A percentile compares a stretch with the other conserved stretches of the same genome.
phyloP scores from a whole-genome alignment of 2,329 filamentous ascomycete genomes.

The Cladophialophora yegresii region DNA sequence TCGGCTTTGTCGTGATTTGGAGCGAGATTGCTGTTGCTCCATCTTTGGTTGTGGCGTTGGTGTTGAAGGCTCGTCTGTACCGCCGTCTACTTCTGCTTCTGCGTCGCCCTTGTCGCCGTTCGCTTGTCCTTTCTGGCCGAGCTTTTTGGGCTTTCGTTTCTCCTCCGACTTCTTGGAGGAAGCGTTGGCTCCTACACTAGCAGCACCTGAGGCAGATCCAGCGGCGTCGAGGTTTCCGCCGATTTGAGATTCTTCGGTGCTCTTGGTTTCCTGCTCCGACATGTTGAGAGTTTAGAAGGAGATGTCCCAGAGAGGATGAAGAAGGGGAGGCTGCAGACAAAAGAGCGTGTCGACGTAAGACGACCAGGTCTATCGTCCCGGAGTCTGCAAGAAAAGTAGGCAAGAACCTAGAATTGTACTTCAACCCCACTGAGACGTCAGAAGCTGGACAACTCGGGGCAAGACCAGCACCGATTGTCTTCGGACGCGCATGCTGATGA shows the following conservation, averaged over 20 bases:
- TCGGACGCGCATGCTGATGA: conserved; percentile 28
- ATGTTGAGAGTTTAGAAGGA: conserved; percentile 31
- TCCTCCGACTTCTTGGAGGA: conserved; percentile 41
- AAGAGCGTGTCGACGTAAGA: conserved; percentile 32
- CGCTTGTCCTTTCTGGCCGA: conserved; percentile 34
- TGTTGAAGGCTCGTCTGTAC: conserved; percentile 20
- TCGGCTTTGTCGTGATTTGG: conserved; percentile 35
- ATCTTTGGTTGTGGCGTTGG: conserved; percentile 35
- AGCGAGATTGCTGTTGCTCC: conserved; percentile 30
- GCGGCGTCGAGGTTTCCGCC: conserved; percentile 41
- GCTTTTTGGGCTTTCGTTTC: conserved; percentile 38
- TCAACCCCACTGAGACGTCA: conserved; percentile 33
- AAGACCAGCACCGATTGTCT: conserved; percentile 15
- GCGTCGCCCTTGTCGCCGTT: conserved; percentile 40
- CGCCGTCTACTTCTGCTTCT: conserved; percentile 22
- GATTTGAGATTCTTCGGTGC: conserved; percentile 39
- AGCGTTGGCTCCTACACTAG: conserved; percentile 37
- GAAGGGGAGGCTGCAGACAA: conserved; percentile 29
- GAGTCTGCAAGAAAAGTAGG: conserved; percentile 19
- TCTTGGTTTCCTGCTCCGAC: conserved; percentile 37
- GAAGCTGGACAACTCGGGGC: conserved; percentile 17
- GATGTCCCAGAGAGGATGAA: conserved; percentile 22
- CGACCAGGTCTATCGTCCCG: conserved; percentile 17
- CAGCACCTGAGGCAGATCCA: conserved; percentile 42
- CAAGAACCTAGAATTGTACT: conserved; percentile 19